These are phyloP conservation scores for Fonsecaea pugnacius DNA, from an alignment of 2,329 filamentous ascomycete genomes.

Conservation along the genomic window DNA sequence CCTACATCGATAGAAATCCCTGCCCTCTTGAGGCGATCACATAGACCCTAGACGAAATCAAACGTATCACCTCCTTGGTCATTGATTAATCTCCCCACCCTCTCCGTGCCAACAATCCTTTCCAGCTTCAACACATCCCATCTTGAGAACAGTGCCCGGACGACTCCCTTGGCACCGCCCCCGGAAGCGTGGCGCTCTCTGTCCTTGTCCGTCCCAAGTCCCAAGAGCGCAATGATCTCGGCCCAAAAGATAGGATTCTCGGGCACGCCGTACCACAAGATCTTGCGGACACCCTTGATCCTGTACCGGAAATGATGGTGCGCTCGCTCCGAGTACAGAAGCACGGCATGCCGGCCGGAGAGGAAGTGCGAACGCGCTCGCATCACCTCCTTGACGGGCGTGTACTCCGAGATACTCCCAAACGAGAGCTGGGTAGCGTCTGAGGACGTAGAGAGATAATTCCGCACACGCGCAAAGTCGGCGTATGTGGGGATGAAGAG, in stretches of 20 bases:
- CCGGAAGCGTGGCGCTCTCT: constrained; percentile 57
- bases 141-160: constrained; percentile 73
- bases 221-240: constrained; percentile 50
- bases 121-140: constrained; percentile 91
- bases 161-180: constrained; percentile 53
- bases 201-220: constrained; percentile 52
- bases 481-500: constrained; percentile 92
- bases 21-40: not conserved
- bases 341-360: constrained; percentile 76
- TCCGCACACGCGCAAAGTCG: constrained; percentile 91
- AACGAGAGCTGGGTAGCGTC: constrained; percentile 67
- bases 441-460: constrained; percentile 78
- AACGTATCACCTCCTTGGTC: constrained; percentile 86
- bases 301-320: constrained; percentile 94
- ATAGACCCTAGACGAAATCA: constrained; percentile 74
- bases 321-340: constrained; percentile 93
- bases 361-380: constrained; percentile 87
- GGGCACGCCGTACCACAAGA: constrained; percentile 89
- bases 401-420: constrained; percentile 87
- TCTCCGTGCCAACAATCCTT: constrained; percentile 78
- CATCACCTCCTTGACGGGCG: constrained; percentile 74
- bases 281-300: constrained; percentile 76
- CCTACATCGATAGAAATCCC: not conserved
- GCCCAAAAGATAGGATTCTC: constrained; percentile 71
- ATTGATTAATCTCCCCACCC: constrained; percentile 80